Evolutionary conservation across 1,284 basidiomycete species (phyloP).

Genomic region (Laetiporus sulphureus): DNA sequence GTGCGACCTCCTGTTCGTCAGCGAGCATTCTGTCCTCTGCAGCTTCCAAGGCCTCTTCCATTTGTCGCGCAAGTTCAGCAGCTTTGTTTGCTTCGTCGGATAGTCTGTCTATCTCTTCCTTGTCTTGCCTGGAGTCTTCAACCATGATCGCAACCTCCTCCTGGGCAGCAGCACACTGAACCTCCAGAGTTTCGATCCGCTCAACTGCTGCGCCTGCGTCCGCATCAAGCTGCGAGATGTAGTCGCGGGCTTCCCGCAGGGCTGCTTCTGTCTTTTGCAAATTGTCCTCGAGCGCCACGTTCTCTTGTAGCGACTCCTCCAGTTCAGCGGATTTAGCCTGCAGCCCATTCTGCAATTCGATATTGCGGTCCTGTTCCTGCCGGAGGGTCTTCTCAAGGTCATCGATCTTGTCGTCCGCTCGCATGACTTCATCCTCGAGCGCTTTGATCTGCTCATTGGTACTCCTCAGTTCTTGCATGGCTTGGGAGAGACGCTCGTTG

Average conservation of each 20-base stretch:
- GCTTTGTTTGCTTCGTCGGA: slow-evolving; percentile 46
- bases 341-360: slow-evolving; percentile 31
- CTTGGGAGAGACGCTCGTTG: slow-evolving; percentile 47
- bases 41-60: slow-evolving; percentile 68
- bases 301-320: slow-evolving; percentile 13
- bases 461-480: slow-evolving; percentile 48
- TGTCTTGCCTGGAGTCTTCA: slow-evolving; percentile 38
- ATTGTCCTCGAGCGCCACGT: slow-evolving; percentile 22
- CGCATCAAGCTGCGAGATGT: slow-evolving; percentile 51
- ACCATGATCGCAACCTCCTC: slow-evolving; percentile 40
- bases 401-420: slow-evolving; percentile 41
- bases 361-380: slow-evolving; percentile 36
- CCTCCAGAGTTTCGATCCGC: slow-evolving; percentile 46
- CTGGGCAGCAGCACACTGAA: slow-evolving; percentile 38
- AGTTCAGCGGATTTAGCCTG: slow-evolving; percentile 26
- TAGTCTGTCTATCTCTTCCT: slow-evolving; percentile 42
- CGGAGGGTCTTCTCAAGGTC: slow-evolving; percentile 47
- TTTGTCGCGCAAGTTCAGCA: slow-evolving; percentile 48
- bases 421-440: slow-evolving; percentile 47
- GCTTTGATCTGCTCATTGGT: slow-evolving; percentile 50
- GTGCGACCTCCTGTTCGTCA: slow-evolving; percentile 49
- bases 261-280: slow-evolving; percentile 28
- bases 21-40: slow-evolving; percentile 57
- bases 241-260: slow-evolving; percentile 37
- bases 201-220: slow-evolving; percentile 38